Base-by-base conservation (phyloP, 495 filamentous ascomycete genomes). In the Penicillium antarcticum region DNA sequence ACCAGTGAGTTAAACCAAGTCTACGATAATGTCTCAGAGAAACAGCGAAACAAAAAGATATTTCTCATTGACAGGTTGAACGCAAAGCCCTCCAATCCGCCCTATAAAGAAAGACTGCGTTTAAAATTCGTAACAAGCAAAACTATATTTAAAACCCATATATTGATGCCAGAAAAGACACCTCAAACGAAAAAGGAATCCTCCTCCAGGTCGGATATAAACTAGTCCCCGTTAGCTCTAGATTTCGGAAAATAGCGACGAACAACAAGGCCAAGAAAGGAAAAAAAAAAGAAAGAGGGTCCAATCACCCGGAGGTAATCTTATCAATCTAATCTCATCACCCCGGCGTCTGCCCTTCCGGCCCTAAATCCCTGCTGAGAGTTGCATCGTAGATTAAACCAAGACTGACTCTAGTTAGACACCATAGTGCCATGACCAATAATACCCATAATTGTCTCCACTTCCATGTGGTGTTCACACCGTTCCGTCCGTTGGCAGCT, bases 261-360 rank as follows among this genome's bases (percentile, higher is more conserved):
- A 0, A 4, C 6, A 37, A 29, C 4, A 13, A 38, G 17, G 35
- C 14, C 41, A 46, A 17, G 35, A 13, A 18, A 29, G 29, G 10
- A 23, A 23, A 23, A 2, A 2, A 12, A 10, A 23, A 2, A 2
- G 7, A 10, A 12, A 13, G 42, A 33, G 33, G 18, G 29, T 31
- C 52, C 41, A 52, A 45, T 42, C 21, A 48, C 23, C 32, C 14
- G 38, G 13, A 29, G 41, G 43, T 12, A 23, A 58, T 59, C 52
- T 59, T 59, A 59, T 59, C 56, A 59, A 59, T 59, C 56, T 55
- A 51, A 59, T 55, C 48, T 52, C 29, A 39, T 52, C 52, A 48
- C 45, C 37, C 23, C 51, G 56, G 56, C 41, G 35, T 41, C 26
- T 40, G 19, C 13, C 26, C 29, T 55, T 55, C 52, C 56, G 56